Evolutionary conservation across 176 grass and related monocot species (phyloP).

Genomic region (barley (Hordeum vulgare)): MorexV3_pseudomolecules_assembly NC_058523.1:554509343-554509842

Average conservation of each 20-base stretch:
- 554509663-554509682: conserved; percentile 84
- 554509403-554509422: conserved; percentile 31
- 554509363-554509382: conserved; percentile 59
- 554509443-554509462: conserved; percentile 69
- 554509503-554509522: conserved; percentile 91
- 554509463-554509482: conserved; percentile 65
- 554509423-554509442: conserved; percentile 44
- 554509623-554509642: conserved; percentile 83
- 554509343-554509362: conserved; percentile 64
- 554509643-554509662: conserved; percentile 84
- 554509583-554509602: conserved; percentile 7
- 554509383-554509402: conserved; percentile 82
- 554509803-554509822: conserved; percentile 56
- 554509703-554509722: conserved; percentile 91
- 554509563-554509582: conserved; percentile 28
- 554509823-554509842: conserved; percentile 80
- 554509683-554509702: conserved; percentile 81
- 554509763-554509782: conserved; percentile 57
- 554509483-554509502: conserved; percentile 73
- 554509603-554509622: conserved; percentile 23
- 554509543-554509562: conserved; percentile 55
- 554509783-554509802: conserved; percentile 66
- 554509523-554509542: conserved; percentile 69
- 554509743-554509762: conserved; percentile 84
- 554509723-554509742: conserved; percentile 81